Evolutionary conservation across 148 eudicot species (phyloP).

Genomic region (Oxyria digyna): DNA sequence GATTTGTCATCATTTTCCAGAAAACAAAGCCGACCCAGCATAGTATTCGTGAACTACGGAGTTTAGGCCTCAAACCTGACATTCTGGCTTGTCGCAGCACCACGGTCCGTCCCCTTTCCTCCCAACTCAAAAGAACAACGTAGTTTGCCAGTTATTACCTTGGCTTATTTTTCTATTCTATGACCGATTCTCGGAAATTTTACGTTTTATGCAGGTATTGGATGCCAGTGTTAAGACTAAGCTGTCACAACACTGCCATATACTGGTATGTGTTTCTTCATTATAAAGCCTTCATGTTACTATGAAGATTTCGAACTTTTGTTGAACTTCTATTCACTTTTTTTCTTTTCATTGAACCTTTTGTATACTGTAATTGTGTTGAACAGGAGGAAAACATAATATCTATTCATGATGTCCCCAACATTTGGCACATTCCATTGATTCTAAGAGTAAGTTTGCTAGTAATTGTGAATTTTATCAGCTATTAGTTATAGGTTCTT

Average conservation of each 20-base stretch:
- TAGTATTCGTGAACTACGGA: constrained; percentile 83
- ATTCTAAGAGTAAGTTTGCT: constrained; percentile 60
- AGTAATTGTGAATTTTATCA: background rate
- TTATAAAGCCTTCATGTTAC: background rate
- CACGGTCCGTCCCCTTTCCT: constrained; percentile 26
- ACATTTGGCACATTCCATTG: constrained; percentile 92
- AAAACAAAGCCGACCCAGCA: constrained; percentile 99
- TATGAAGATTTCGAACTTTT: background rate
- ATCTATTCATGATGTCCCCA: constrained; percentile 80
- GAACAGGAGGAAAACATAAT: constrained; percentile 60
- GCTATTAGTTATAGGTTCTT: background rate
- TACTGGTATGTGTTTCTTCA: constrained; percentile 40
- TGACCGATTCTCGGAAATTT: constrained; percentile 6
- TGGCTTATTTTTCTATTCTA: background rate
- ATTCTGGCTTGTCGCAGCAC: constrained; percentile 96
- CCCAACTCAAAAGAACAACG: constrained; percentile 10
- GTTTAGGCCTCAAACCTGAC: constrained; percentile 75
- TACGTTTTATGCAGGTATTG: constrained; percentile 41
- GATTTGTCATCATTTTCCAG: constrained; percentile 25
- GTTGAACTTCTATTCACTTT: background rate
- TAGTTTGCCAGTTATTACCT: background rate
- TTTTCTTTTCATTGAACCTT: background rate
- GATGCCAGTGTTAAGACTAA: constrained; percentile 66
- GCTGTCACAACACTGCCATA: constrained; percentile 86
- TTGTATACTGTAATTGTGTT: background rate